Conservation (phyloP, 2,329 filamentous ascomycete species). For the Xylariaceae sp. region DNA sequence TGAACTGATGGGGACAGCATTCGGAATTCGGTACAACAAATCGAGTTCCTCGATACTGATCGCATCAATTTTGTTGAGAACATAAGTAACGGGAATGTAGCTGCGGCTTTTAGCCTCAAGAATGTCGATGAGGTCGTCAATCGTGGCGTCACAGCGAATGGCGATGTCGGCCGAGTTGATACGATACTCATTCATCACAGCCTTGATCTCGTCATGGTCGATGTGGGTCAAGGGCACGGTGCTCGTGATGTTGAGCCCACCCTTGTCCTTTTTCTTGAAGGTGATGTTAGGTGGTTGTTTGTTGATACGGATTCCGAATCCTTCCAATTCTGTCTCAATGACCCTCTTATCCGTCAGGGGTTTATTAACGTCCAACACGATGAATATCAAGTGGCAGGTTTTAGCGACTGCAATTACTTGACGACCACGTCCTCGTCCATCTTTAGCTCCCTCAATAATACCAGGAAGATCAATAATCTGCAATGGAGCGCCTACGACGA, state of each 20-base stretch:
- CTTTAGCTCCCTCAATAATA: slow-evolving; percentile 98
- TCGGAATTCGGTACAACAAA: slow-evolving; percentile 91
- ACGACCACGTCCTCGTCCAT: slow-evolving; percentile 93
- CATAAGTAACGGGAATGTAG: slow-evolving; percentile 99
- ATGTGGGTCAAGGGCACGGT: slow-evolving; percentile 91
- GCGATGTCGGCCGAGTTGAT: slow-evolving; percentile 97
- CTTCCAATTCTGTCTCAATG: slow-evolving; percentile 92
- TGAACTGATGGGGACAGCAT: slow-evolving; percentile 94
- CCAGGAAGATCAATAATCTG: slow-evolving; percentile 98
- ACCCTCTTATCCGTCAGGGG: slow-evolving; percentile 94
- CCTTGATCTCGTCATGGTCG: slow-evolving; percentile 93
- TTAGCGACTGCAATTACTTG: slow-evolving; percentile 99
- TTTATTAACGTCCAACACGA: slow-evolving; percentile 97
- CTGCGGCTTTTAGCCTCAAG: slow-evolving; percentile 90
- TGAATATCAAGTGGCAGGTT: slow-evolving; percentile 98
- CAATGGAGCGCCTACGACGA: slow-evolving; percentile 68
- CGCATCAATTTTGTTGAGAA: slow-evolving; percentile 97
- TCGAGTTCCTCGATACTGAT: slow-evolving; percentile 98
- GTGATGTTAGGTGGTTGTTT: slow-evolving; percentile 96
- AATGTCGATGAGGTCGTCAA: slow-evolving; percentile 95
- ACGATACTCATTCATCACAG: slow-evolving; percentile 94
- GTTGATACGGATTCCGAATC: slow-evolving; percentile 97
- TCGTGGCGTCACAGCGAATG: slow-evolving; percentile 94
- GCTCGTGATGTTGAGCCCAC: slow-evolving; percentile 91
- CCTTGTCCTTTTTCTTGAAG: slow-evolving; percentile 99